Evolutionary conservation across 805 yeast genomes (phyloP).

Genomic region (Lipomyces yamadae): DNA sequence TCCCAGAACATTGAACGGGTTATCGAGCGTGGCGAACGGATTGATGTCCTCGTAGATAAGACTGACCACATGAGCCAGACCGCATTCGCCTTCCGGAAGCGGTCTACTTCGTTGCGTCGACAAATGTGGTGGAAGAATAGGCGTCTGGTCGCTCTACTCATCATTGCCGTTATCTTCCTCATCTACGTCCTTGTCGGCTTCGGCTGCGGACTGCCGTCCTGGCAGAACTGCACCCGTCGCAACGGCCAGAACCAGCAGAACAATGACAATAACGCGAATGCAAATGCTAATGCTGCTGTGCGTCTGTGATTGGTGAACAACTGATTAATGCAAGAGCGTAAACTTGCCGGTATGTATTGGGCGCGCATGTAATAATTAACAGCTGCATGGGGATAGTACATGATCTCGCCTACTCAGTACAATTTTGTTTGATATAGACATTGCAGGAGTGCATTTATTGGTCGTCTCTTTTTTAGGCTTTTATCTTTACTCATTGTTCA

Average conservation of each 20-base stretch:
- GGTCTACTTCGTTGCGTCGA: constrained; percentile 65
- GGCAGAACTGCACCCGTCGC: constrained; percentile 36
- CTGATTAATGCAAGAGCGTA: too few species aligned
- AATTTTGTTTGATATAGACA: background rate
- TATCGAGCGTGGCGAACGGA: constrained; percentile 77
- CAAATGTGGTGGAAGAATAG: constrained; percentile 61
- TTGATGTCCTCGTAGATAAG: constrained; percentile 73
- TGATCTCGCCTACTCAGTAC: too few species aligned
- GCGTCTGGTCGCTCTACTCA: constrained; percentile 27
- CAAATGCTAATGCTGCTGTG: constrained; percentile 5
- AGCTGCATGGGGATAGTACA: too few species aligned
- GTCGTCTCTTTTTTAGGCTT: background rate
- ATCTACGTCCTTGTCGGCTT: constrained; percentile 37
- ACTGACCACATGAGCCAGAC: constrained; percentile 72
- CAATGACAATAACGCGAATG: constrained; percentile 13
- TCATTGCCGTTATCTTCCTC: constrained; percentile 32
- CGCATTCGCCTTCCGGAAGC: constrained; percentile 70
- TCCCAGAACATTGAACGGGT: constrained; percentile 73
- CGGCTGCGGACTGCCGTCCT: constrained; percentile 38
- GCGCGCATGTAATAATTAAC: too few species aligned
- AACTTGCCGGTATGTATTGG: too few species aligned
- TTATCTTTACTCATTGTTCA: background rate
- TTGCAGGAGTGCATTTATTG: background rate
- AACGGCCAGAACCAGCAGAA: constrained; percentile 15
- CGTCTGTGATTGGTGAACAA: too few species aligned